Evolutionary conservation across 306 rosid genomes (phyloP), one percentile per base, ranked within the genome.

Genomic region (Heteromeles arbutifolia): DNA sequence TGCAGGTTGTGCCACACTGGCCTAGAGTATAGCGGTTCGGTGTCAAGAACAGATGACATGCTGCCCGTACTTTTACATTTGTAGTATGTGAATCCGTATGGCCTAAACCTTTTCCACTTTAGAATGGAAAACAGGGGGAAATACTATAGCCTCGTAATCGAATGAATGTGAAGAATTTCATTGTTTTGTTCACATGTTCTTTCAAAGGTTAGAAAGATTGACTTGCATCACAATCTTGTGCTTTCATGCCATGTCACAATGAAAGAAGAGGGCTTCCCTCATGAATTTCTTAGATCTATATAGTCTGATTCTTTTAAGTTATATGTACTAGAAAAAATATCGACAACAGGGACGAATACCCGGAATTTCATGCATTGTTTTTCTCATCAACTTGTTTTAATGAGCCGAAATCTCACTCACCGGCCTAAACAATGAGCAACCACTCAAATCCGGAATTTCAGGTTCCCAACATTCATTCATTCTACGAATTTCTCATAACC

Each of bases 1-100:
- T 84, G 88, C 93, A 95, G 99, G 96, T 88, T 12, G 97, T 90
- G 82, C 99, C 97, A 59, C 97, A 95, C 72, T 95, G 97, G 97
- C 97, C 99, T 14, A 82, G 69, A 86, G 96, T 86, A 29, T 92
- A 90, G 80, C 44, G 29, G 48, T 24, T 21, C 62, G 31, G 28
- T 34, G 73, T 67, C 45, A 29, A 44, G 45, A 18, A 34, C 39
- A 44, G 32, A 37, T 67, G 45, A 19, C 21, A 26, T 67, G 7
- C 19, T 24, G 13, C 15, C 24, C 13, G 24, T 25, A 22, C 3
- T 48, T 12, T n/a, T 3, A 57, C 50, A 7, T 72, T 39, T 72
- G 25, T 25, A 41, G 43, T 37, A 7, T 11, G 44, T 64, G 32
- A 62, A 62, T 31, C 43, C 7, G 21, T 39, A 64, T 59, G 24